A percentile compares a stretch with the other conserved stretches of the same genome.
Conservation (phyloP, 225 moss, liverwort and hornwort species). For the Bryum argenteum region DNA sequence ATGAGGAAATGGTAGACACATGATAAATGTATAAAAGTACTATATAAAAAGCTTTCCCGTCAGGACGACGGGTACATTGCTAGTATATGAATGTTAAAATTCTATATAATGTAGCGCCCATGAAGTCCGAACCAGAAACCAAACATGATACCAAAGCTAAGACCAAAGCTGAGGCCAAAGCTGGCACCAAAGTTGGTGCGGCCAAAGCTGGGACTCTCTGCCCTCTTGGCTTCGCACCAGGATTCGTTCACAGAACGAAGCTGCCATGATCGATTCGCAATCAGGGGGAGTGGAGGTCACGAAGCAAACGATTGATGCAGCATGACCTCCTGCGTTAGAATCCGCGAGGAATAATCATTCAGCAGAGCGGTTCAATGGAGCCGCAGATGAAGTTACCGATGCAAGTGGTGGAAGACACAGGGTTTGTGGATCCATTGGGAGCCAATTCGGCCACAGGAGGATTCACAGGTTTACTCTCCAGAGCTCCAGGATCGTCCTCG, state of each 20-base stretch:
- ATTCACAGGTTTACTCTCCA: constrained; percentile 26
- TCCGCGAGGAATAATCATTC: neutral
- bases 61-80: no score
- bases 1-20: no score
- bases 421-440: constrained; percentile 57
- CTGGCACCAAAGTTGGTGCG: neutral
- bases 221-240: neutral
- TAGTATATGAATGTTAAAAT: no score
- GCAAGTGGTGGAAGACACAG: constrained; percentile 39
- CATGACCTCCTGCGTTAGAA: neutral
- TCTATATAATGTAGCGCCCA: no score
- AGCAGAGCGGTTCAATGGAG: constrained; percentile 22
- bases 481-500: constrained; percentile 4
- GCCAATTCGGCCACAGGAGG: constrained; percentile 35
- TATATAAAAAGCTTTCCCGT: no score
- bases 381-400: constrained; percentile 44
- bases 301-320: neutral
- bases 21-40: no score
- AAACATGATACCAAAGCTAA: no score
- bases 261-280: constrained; percentile 7
- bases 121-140: no score
- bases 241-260: constrained; percentile 5
- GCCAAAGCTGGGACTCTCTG: neutral
- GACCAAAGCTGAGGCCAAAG: neutral
- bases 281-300: constrained; percentile 10